Base-by-base conservation (phyloP, 371 early-diverging fungal species). In the Syncephalastrum sp. region DNA sequence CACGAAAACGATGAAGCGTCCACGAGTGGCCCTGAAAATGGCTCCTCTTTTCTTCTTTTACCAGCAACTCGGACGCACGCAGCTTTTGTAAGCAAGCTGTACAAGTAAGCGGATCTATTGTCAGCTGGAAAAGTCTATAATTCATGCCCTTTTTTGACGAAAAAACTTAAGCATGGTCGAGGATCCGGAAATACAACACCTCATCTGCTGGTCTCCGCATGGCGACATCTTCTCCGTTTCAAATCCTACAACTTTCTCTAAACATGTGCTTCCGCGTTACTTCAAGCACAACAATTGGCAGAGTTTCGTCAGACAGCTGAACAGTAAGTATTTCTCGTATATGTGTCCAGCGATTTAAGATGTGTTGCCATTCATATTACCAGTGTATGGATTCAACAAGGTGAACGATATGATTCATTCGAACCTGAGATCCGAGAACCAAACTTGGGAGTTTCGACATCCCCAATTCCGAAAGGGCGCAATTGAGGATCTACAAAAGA, bases 281-380 rank as follows among this genome's bases (percentile, higher is more conserved):
- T 94, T 92, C 69, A 93, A 91, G 65, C 92, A 94, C 74, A 90
- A 84, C 63, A 93, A 95, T 64, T 86, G 90, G 77, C 85, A 87
- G 54, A 88, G 87, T 49, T 94, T 95, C 79, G 89, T 93, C 12
- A 79, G 93, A 42, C 94, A 93, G 70, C 75, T 93, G 12, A 94
- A 95, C 69, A 90, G 79, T 79, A 73, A 63, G 61, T 53, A 16
- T 5, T 27, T 33, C 7, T 48, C 17, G 14, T 33, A 16, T 16
- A 45, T 7, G n/a, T 49, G 25, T 45, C 24, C 38, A 33, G 12
- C 3, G 16, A 57, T 27, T 33, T n/a, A 48, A 15, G 21, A 38
- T 42, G 33, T 25, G 52, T 29, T 42, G 5, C 52, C 43, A n/a
- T 50, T 45, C 42, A 47, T 13, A 45, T 53, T 41, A 19, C 47